Base-by-base conservation (phyloP, 805 yeast species). In the Jamesozyma hellenica region DNA sequence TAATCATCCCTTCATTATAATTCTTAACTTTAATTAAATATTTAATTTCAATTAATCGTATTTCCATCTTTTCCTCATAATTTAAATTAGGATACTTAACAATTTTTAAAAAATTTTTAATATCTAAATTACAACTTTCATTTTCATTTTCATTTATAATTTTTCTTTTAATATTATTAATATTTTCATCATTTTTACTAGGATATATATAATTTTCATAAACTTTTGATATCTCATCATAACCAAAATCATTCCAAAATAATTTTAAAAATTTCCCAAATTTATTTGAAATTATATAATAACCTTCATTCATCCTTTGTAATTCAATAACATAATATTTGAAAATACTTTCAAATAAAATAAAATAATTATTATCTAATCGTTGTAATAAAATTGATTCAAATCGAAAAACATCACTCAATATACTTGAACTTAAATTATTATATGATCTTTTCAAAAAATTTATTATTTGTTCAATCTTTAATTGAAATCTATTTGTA, bases 391-490 rank as follows among this genome's bases (percentile, higher is more conserved):
- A 74, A 2, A 73, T 55, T 0, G 82, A 74, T 49, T 82, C 86
- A 45, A 76, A 75, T 46, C 78, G 77, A 52, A 74, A 79, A 9
- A 85, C 77, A 53, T 75, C 68, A 2, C 88, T 73, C 40, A 64
- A 57, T 4, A 56, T 42, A 2, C 35, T 31, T 1, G 58, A 48
- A 19, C 51, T 48, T n/a, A 57, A 62, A 15, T 45, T 41, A 29
- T 50, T 59, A 3, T 61, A 42, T 26, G 57, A 53, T 1, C 56
- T 43, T 38, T 63, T 63, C 33, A 64, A 47, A 51, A 80, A 82
- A 41, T 74, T 75, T 18, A 83, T 60, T 11, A 85, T 70, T 51
- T 82, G 88, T 42, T 73, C 79, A 42, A 77, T 76, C 23, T 81
- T 71, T 5, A 72, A 67, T 43, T 71, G 72, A 43, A 78, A 68